Conservation (phyloP, 225 moss, liverwort and hornwort species). For the Thuidium tamariscinum region DNA sequence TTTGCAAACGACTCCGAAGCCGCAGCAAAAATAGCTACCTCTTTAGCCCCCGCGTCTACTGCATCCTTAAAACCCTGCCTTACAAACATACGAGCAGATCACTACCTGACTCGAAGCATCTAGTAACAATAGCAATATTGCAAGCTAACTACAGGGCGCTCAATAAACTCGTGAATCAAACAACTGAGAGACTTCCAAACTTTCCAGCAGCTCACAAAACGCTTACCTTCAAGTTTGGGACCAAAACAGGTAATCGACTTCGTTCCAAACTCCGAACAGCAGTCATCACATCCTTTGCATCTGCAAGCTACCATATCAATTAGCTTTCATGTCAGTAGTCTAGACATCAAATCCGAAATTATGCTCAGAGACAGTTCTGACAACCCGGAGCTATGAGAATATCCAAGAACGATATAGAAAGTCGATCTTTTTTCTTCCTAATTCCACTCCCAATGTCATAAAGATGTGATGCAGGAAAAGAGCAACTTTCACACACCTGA, state of each 20-base stretch:
- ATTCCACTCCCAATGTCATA: background rate
- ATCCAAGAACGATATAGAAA: background rate
- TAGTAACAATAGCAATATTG: background rate
- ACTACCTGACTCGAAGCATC: background rate
- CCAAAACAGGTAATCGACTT: slow-evolving; percentile 73
- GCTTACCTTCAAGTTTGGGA: slow-evolving; percentile 77
- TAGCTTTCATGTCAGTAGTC: background rate
- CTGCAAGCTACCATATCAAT: slow-evolving; percentile 66
- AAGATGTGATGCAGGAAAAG: background rate
- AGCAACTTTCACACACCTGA: slow-evolving; percentile 51
- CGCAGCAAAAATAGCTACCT: slow-evolving; percentile 91
- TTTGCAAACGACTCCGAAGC: slow-evolving; percentile 91
- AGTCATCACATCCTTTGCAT: slow-evolving; percentile 87
- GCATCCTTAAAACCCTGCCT: slow-evolving; percentile 81
- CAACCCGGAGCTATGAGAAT: background rate
- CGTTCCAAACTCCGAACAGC: slow-evolving; percentile 39
- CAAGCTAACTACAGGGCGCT: background rate
- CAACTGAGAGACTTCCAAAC: background rate
- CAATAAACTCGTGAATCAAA: background rate
- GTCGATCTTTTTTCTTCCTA: background rate
- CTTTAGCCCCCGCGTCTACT: slow-evolving; percentile 71
- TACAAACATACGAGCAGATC: background rate
- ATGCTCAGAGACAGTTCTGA: background rate
- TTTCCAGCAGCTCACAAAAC: background rate
- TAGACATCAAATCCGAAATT: background rate